phyloP scores from a whole-genome alignment of 306 rosid species.

The Castanea sativa region DNA sequence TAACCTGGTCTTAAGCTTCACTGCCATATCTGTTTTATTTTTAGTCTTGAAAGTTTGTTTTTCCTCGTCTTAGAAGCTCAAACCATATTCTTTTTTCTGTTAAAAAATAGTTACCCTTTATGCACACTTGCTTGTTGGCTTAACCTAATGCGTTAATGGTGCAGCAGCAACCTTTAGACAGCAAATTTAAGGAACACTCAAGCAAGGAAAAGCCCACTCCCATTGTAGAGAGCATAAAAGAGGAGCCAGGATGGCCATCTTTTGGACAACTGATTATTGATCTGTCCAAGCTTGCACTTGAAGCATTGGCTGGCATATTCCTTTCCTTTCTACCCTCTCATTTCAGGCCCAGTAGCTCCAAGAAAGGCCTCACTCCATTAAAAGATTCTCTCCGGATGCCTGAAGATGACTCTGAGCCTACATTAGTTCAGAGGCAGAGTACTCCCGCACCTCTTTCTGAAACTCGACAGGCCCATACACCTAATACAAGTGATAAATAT shows the following conservation, averaged over 20 bases:
- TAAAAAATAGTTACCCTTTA: background rate
- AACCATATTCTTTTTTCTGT: background rate
- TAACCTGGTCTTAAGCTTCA: background rate
- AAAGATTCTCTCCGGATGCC: slow-evolving; percentile 84
- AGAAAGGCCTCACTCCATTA: slow-evolving; percentile 61
- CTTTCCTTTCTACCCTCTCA: slow-evolving; percentile 55
- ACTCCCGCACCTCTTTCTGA: slow-evolving; percentile 47
- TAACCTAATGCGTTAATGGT: slow-evolving; percentile 21
- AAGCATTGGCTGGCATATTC: slow-evolving; percentile 43
- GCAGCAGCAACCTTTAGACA: slow-evolving; percentile 36
- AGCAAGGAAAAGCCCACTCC: slow-evolving; percentile 43
- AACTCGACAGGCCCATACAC: slow-evolving; percentile 51
- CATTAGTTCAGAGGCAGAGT: slow-evolving; percentile 42
- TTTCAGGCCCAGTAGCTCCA: slow-evolving; percentile 36
- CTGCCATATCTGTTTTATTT: background rate
- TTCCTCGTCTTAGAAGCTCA: background rate
- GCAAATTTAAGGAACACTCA: slow-evolving; percentile 49
- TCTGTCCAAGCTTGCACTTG: slow-evolving; percentile 69
- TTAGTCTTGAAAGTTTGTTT: background rate
- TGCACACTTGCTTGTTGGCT: slow-evolving; percentile 18
- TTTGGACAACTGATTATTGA: slow-evolving; percentile 69
- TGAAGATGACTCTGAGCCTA: slow-evolving; percentile 51
- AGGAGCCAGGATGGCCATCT: slow-evolving; percentile 95
- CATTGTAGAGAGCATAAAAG: slow-evolving; percentile 53
- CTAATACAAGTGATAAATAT: slow-evolving; percentile 51